phyloP scores from a whole-genome alignment of 495 filamentous ascomycete genomes.

The Trichodelitschia bisporula region DNA sequence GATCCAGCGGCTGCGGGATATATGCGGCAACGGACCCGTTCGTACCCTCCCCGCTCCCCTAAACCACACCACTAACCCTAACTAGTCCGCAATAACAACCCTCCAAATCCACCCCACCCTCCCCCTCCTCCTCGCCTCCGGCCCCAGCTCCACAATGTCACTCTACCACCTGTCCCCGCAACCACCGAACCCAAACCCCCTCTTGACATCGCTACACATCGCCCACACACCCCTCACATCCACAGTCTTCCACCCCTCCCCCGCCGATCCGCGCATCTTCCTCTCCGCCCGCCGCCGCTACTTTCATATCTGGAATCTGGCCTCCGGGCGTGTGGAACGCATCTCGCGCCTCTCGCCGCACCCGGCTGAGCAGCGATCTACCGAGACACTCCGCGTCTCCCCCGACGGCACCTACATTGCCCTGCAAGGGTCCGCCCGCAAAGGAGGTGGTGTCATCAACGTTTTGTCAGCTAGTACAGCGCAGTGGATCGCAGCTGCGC shows the following conservation, averaged over 20 bases:
- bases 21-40: slow-evolving; percentile 32
- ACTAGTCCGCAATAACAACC: slow-evolving; percentile 50
- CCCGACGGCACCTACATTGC: slow-evolving; percentile 72
- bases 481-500: slow-evolving; percentile 72
- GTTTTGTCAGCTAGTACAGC: slow-evolving; percentile 54
- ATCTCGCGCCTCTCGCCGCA: slow-evolving; percentile 54
- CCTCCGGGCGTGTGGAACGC: slow-evolving; percentile 58
- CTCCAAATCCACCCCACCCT: slow-evolving; percentile 73
- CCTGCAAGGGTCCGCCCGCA: slow-evolving; percentile 46
- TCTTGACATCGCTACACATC: slow-evolving; percentile 73
- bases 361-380: slow-evolving; percentile 58
- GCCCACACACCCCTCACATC: slow-evolving; percentile 55
- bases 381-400: slow-evolving; percentile 71
- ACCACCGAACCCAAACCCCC: slow-evolving; percentile 46
- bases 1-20: slow-evolving; percentile 49
- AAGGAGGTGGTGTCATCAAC: slow-evolving; percentile 73
- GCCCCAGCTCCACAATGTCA: slow-evolving; percentile 57
- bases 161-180: slow-evolving; percentile 51
- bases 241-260: slow-evolving; percentile 42
- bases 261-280: slow-evolving; percentile 39
- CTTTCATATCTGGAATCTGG: slow-evolving; percentile 83
- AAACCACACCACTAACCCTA: slow-evolving; percentile 1
- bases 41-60: slow-evolving; percentile 7
- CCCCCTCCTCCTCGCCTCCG: slow-evolving; percentile 73
- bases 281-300: slow-evolving; percentile 69